Evolutionary conservation across 2,329 filamentous ascomycete genomes (phyloP), one percentile per base, ranked within the genome.

Genomic region (Mariannaea elegans): DNA sequence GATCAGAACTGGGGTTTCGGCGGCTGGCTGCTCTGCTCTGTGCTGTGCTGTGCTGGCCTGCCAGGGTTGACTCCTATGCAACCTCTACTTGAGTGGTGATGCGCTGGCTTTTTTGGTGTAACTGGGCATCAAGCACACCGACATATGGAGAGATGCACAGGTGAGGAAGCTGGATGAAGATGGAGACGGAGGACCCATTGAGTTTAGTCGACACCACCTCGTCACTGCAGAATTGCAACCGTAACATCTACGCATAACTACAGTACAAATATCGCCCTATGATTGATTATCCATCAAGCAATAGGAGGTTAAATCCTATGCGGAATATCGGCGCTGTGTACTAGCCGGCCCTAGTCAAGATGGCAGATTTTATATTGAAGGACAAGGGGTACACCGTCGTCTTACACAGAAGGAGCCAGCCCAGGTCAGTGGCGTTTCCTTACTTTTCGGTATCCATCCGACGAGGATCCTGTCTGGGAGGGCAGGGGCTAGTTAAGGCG

Each of bases 351-450:
- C n/a, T n/a, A n/a, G n/a, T n/a, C n/a, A n/a, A n/a, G 27, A 31
- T 29, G 29, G 31, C 39, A 51, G n/a, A n/a, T n/a, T n/a, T 29
- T 34, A 58, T 39, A 54, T 45, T 49, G 36, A 21, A 59, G 36
- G 44, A 53, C 32, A 44, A 49, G 36, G 29, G 42, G 38, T 9
- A 59, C 49, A 21, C 41, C 44, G 36, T 56, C 61, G 56, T 63
- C 64, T 64, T 56, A 58, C 42, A 56, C 44, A 46, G 51, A 57
- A n/a, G n/a, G n/a, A n/a, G n/a, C n/a, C 42, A 32, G 44, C 27
- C 16, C 19, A 32, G 47, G n/a, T n/a, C n/a, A n/a, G n/a, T n/a
- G 48, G 48, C 49, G 48, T 49, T 53, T 42, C 56, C 44, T 45
- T 27, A 34, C 48, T 51, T 24, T 23, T 29, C 36, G 49, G 36